These are phyloP conservation scores for Trifolium repens DNA, from an alignment of 306 rosid species.

Conservation along the genomic window DNA sequence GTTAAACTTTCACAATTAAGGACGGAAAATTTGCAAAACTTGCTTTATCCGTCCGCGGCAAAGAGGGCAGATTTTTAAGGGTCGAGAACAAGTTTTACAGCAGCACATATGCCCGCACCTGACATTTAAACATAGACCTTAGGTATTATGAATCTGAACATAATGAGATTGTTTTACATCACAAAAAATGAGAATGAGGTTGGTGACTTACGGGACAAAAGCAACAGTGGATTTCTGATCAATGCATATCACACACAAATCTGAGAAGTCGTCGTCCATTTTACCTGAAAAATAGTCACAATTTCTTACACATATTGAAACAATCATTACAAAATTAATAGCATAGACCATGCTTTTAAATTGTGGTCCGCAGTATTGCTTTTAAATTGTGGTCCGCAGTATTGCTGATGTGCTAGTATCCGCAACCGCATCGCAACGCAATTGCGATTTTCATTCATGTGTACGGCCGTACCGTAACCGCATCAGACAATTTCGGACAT, in stretches of 20 bases:
- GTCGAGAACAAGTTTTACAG: slow-evolving; percentile 69
- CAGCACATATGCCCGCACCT: slow-evolving; percentile 94
- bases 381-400: too few relatives aligned
- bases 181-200: slow-evolving; percentile 14
- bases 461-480: too few relatives aligned
- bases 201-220: slow-evolving; percentile 83
- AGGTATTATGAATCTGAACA: neutral
- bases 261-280: slow-evolving; percentile 64
- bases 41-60: slow-evolving; percentile 45
- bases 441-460: too few relatives aligned
- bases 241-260: slow-evolving; percentile 93
- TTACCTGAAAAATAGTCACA: slow-evolving; percentile 55
- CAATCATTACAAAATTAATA: too few relatives aligned
- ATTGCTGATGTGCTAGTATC: too few relatives aligned
- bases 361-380: too few relatives aligned
- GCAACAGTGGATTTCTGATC: slow-evolving; percentile 85
- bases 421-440: too few relatives aligned
- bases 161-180: neutral
- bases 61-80: slow-evolving; percentile 69
- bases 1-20: neutral
- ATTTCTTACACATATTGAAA: slow-evolving; percentile 1
- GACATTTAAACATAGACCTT: slow-evolving; percentile 28
- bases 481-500: too few relatives aligned
- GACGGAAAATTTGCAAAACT: slow-evolving; percentile 64
- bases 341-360: too few relatives aligned